Conservation (phyloP, 2,329 filamentous ascomycete species). For the Alternaria tenuissima region DNA sequence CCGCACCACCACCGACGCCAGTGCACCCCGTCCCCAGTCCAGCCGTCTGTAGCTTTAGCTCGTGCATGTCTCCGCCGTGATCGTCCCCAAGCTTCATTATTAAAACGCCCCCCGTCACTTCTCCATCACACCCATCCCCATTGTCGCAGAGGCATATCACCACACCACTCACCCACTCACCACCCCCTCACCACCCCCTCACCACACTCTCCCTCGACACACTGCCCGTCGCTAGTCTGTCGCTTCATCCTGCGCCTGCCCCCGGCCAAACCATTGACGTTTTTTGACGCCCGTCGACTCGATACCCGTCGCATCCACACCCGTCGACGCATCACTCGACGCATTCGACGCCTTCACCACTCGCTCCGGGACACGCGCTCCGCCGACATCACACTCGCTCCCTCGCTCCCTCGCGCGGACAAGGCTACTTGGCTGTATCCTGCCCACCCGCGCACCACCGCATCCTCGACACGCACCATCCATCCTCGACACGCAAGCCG, state of each 20-base stretch:
- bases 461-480: neutral
- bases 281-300: too few species aligned
- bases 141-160: too few species aligned
- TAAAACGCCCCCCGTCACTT: slow-evolving; percentile 20
- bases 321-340: slow-evolving; percentile 9
- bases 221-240: slow-evolving; percentile 11
- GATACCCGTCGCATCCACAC: slow-evolving; percentile 3
- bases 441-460: neutral
- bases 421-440: slow-evolving; percentile 26
- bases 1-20: slow-evolving; percentile 15
- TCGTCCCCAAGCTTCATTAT: slow-evolving; percentile 22
- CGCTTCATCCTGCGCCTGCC: slow-evolving; percentile 16
- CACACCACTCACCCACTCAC: too few species aligned
- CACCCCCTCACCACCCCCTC: too few species aligned
- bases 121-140: neutral
- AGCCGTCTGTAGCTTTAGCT: slow-evolving; percentile 15
- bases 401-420: neutral
- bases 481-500: too few species aligned
- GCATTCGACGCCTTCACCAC: slow-evolving; percentile 15
- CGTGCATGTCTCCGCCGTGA: slow-evolving; percentile 23
- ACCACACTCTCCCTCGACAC: too few species aligned
- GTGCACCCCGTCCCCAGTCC: slow-evolving; percentile 11
- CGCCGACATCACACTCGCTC: slow-evolving; percentile 1
- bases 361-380: slow-evolving; percentile 6
- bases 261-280: too few species aligned